A percentile compares a stretch with the other conserved stretches of the same genome.
These are phyloP conservation scores for Beta vulgaris DNA, from an alignment of 148 eudicot genomes.

Conservation along the genomic window DNA sequence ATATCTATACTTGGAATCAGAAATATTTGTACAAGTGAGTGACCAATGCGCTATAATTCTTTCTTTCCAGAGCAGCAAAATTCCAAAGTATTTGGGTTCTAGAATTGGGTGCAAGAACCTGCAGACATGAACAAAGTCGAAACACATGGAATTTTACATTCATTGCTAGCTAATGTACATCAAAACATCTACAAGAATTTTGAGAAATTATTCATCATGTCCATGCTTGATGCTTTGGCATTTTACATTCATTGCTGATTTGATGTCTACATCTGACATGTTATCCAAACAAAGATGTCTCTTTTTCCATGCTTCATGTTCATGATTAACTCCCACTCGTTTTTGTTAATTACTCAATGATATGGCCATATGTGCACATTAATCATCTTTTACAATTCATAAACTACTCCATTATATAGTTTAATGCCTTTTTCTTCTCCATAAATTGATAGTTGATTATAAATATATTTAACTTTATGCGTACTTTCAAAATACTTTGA, in stretches of 20 bases:
- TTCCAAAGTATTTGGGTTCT: neutral
- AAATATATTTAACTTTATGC: no score
- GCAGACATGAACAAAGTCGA: neutral
- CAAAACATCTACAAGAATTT: neutral
- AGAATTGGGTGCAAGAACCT: neutral
- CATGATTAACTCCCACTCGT: no score
- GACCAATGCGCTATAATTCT: neutral
- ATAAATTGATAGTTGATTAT: no score
- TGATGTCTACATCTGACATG: conserved; percentile 14
- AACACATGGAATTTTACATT: no score
- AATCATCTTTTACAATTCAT: no score
- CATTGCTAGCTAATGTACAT: no score
- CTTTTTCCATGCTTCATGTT: neutral
- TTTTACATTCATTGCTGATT: neutral
- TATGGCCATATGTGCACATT: no score
- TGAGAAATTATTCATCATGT: conserved; percentile 1
- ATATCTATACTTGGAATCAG: neutral
- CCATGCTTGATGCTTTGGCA: neutral
- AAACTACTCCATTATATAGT: no score
- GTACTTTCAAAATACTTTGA: no score
- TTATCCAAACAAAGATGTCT: neutral
- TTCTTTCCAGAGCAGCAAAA: neutral
- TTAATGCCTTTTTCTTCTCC: no score
- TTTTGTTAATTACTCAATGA: no score
- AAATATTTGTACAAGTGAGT: neutral